Evolutionary conservation across 2,329 filamentous ascomycete genomes (phyloP).

Genomic region (Fusarium tjaetaba): DNA sequence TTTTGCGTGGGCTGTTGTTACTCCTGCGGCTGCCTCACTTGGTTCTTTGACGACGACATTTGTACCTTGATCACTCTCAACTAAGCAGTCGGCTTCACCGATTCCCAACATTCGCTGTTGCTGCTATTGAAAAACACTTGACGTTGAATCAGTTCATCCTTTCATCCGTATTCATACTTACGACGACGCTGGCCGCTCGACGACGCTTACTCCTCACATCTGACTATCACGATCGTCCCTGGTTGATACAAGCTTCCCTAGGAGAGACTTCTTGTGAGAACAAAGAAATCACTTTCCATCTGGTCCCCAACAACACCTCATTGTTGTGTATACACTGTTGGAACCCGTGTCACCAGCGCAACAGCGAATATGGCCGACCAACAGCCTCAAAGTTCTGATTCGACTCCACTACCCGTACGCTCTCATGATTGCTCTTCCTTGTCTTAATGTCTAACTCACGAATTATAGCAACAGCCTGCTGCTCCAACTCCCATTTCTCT

Average conservation of each 20-base stretch:
- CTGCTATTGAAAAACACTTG: background rate
- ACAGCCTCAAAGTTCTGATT: constrained; percentile 34
- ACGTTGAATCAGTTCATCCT: background rate
- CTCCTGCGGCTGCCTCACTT: constrained; percentile 29
- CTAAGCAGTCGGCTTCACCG: constrained; percentile 16
- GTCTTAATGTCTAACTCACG: constrained; percentile 23
- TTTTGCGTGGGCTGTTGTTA: constrained; percentile 34
- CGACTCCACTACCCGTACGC: constrained; percentile 39
- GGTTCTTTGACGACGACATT: constrained; percentile 22
- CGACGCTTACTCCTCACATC: constrained; percentile 22
- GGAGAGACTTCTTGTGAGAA: background rate
- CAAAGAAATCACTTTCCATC: background rate
- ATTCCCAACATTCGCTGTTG: constrained; percentile 21
- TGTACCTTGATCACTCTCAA: constrained; percentile 17
- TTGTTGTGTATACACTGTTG: background rate
- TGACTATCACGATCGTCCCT: background rate
- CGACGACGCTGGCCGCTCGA: constrained; percentile 39
- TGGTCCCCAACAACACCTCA: background rate
- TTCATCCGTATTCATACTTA: background rate
- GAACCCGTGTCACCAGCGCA: constrained; percentile 24
- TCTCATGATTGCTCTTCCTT: background rate
- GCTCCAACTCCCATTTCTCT: constrained; percentile 42
- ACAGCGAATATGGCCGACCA: constrained; percentile 40
- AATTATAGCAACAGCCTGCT: constrained; percentile 33
- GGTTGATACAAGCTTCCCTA: background rate